These are phyloP conservation scores for Paxillus rubicundulus DNA, from an alignment of 768 basidiomycete genomes.

Conservation along the genomic window DNA sequence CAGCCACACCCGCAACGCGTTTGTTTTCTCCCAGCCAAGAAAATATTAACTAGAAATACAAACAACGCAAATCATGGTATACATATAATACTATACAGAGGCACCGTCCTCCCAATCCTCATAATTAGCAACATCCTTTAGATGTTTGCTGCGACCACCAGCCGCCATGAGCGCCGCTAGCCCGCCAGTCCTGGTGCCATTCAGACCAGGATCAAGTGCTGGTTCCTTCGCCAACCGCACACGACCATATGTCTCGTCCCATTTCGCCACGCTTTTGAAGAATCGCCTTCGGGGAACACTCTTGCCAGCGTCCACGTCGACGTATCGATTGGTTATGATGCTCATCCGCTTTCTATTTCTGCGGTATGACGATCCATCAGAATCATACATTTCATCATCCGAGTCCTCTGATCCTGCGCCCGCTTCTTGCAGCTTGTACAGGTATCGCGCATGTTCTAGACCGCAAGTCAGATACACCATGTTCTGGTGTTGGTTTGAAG, in stretches of 20 bases:
- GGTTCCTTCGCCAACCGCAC: conserved; percentile 23
- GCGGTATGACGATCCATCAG: conserved; percentile 44
- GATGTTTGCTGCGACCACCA: conserved; percentile 18
- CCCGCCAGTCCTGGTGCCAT: conserved; percentile 11
- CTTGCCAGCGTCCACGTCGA: conserved; percentile 42
- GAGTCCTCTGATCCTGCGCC: conserved; percentile 48
- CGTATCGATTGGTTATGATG: conserved; percentile 57
- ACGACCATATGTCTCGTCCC: conserved; percentile 32
- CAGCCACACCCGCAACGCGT: not conserved
- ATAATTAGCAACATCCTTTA: conserved; percentile 14
- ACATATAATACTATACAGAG: conserved; percentile 19
- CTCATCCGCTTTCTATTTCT: conserved; percentile 62
- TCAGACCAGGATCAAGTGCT: conserved; percentile 19
- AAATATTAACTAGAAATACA: conserved; percentile 3
- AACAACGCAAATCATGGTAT: not conserved
- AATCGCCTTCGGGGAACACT: conserved; percentile 46
- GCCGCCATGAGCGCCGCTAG: conserved; percentile 25
- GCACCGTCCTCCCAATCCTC: conserved; percentile 33
- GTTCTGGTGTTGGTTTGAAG: not conserved
- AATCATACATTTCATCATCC: conserved; percentile 47
- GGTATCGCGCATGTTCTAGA: conserved; percentile 63
- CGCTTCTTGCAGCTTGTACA: conserved; percentile 57
- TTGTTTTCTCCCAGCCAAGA: too few relatives aligned
- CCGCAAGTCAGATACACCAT: not conserved
- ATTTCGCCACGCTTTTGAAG: conserved; percentile 48